Base-by-base conservation (phyloP, 805 yeast species). In the Cyberlindnera veronae region DNA sequence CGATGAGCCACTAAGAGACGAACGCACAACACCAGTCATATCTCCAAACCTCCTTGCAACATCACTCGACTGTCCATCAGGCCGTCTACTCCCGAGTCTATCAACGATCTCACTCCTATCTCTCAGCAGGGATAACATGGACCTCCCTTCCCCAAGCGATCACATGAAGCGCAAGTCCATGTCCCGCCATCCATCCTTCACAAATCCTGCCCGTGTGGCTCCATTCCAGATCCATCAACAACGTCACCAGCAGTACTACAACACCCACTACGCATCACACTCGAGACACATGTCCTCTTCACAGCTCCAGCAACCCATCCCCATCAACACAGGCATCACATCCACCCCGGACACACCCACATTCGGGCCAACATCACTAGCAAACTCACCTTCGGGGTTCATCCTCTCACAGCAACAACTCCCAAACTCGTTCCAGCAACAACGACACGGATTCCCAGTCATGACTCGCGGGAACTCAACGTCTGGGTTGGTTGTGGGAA, bases 41-140 rank as follows among this genome's bases (percentile, higher is more conserved):
- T 53, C 58, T 2, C 60, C 60, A 6, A 46, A 38, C 11, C 33
- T 53, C 13, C 14, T 51, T n/a, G 58, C 60, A 0, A 54, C 58
- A 2, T 50, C 56, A 0, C 47, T 39, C 3, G 57, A 44, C 3
- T 40, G 42, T 16, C 38, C 29, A 3, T 22, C 30, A 8, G 48
- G 50, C 9, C 38, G 33, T 12, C 30, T 55, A 17, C 34, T 54
- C 1, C 54, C 54, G 3, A 45, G 48, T 9, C 33, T 53, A 4
- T 48, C 54, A 4, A 52, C 58, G 10, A 55, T 55, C 2, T 55
- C 60, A 1, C 33, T 55, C 9, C 38, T 55, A 15, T 54, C 58
- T 4, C 34, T 55, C 17, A 49, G 44, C 17, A 48, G 42, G 27
- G 54, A 50, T 7, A 41, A 50, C 9, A 41, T 38, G 33, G 28